Base-by-base conservation (phyloP, 495 filamentous ascomycete genomes). In the Aspergillus ostianus region DNA sequence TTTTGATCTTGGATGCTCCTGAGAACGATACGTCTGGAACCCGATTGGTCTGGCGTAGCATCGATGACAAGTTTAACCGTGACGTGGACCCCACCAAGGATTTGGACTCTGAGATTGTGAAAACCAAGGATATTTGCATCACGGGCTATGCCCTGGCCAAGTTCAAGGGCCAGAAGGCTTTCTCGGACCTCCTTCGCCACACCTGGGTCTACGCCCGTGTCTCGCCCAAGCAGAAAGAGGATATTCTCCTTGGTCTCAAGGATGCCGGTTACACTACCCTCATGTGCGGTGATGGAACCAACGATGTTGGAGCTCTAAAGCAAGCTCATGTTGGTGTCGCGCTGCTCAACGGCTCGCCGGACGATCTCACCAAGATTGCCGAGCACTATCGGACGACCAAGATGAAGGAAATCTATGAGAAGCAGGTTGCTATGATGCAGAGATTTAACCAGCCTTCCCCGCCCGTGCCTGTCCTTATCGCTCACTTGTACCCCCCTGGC, bases 331-430 rank as follows among this genome's bases (percentile, higher is more conserved):
- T 99, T 57, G 94, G 94, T 68, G 90, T 98, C 63, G 94, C 94
- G 13, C 86, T 99, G 41, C 83, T 99, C 58, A 99, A 99, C 70
- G 94, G 94, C 30, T 93, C 94, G 2, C 87, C 86, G 67, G 88
- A 97, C 3, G 94, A 97, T 70, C 81, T 99, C 45, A 87, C 87
- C 50, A 89, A 87, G 67, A 99, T 99, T 62, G 86, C 88, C 15
- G 93, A 98, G 62, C 92, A 99, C 73, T 90, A 89, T 64, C 86
- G 94, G 49, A 92, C 87, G 61, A 95, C 90, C 41, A 96, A 92
- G 81, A 95, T 99, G 88, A 98, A 97, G 80, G 93, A 97, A 62
- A 83, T 99, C 47, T 99, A 99, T 66, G 92, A 99, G 77, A 97
- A 98, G 79, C 94, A 99, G 71, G 82, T 87, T 50, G 73, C 82